Percentiles rank a stretch among this genome's conserved stretches.
phyloP scores from a whole-genome alignment of 2,329 filamentous ascomycete genomes.

The Corynespora cassiicola region DNA sequence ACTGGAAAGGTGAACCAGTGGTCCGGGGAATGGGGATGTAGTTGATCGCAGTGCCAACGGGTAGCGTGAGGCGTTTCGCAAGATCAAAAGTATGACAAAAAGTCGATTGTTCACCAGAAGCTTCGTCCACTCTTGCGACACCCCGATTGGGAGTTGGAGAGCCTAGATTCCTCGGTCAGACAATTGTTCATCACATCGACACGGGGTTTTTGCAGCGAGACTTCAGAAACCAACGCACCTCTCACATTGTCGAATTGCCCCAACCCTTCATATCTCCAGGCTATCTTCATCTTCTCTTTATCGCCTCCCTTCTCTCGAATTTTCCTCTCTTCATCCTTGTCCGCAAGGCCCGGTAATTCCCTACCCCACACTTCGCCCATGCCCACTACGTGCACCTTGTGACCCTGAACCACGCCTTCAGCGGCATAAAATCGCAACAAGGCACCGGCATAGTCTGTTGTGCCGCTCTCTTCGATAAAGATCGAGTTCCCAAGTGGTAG shows the following conservation, averaged over 20 bases:
- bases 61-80: slow-evolving; percentile 55
- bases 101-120: slow-evolving; percentile 58
- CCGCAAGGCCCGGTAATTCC: slow-evolving; percentile 78
- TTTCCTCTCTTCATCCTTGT: slow-evolving; percentile 43
- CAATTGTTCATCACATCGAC: background rate
- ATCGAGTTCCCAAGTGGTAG: slow-evolving; percentile 81
- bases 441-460: slow-evolving; percentile 89
- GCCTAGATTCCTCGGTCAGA: slow-evolving; percentile 15
- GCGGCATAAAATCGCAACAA: slow-evolving; percentile 89
- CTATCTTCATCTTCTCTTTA: slow-evolving; percentile 91
- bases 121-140: slow-evolving; percentile 18
- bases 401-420: slow-evolving; percentile 90
- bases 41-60: slow-evolving; percentile 49
- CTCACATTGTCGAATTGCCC: slow-evolving; percentile 71
- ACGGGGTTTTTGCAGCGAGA: slow-evolving; percentile 1
- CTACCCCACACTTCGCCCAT: slow-evolving; percentile 80
- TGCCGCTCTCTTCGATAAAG: slow-evolving; percentile 85
- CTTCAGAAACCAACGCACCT: slow-evolving; percentile 71
- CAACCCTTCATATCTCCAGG: slow-evolving; percentile 92
- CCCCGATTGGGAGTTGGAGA: slow-evolving; percentile 25
- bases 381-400: slow-evolving; percentile 85
- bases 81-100: slow-evolving; percentile 62
- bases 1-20: slow-evolving; percentile 70
- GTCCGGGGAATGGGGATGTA: slow-evolving; percentile 61
- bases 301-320: slow-evolving; percentile 40